Evolutionary conservation across 2,329 filamentous ascomycete species (phyloP).

Genomic region (Thelonectria olida): DNA sequence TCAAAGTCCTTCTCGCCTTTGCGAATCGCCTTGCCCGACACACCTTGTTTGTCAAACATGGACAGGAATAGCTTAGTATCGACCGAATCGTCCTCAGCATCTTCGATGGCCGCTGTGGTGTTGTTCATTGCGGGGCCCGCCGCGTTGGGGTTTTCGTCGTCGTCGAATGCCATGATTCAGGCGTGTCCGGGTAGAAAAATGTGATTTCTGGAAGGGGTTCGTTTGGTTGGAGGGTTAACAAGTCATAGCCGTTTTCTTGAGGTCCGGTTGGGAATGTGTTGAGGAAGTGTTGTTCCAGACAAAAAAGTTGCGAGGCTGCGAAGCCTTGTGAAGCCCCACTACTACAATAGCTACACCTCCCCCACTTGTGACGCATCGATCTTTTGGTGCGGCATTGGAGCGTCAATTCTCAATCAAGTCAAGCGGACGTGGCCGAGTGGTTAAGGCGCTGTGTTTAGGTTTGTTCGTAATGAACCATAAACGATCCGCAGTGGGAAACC

Average conservation of each 20-base stretch:
- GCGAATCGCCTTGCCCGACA: constrained; percentile 75
- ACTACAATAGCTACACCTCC: neutral
- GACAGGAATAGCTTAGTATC: constrained; percentile 81
- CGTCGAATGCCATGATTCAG: constrained; percentile 57
- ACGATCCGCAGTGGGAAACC: constrained; percentile 53
- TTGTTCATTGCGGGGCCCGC: constrained; percentile 30
- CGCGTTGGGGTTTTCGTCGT: constrained; percentile 52
- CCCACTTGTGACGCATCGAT: neutral
- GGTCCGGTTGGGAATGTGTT: constrained; percentile 1
- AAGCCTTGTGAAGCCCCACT: constrained; percentile 24
- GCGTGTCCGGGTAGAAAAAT: no score
- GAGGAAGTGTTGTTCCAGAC: constrained; percentile 16
- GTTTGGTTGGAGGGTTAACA: neutral
- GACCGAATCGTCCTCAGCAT: constrained; percentile 81
- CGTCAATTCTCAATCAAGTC: constrained; percentile 2
- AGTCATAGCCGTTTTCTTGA: neutral
- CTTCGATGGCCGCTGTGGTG: constrained; percentile 53
- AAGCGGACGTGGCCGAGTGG: constrained; percentile 62
- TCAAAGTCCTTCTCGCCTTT: constrained; percentile 98
- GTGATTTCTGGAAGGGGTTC: no score
- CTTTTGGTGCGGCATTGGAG: no score
- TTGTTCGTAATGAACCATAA: constrained; percentile 21
- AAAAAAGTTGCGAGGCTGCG: constrained; percentile 33
- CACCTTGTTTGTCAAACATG: constrained; percentile 59
- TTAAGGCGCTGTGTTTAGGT: constrained; percentile 67